A percentile compares a stretch with the other conserved stretches of the same genome.
phyloP scores from a whole-genome alignment of 805 yeast species.

The Wickerhamomyces strasburgensis region DNA sequence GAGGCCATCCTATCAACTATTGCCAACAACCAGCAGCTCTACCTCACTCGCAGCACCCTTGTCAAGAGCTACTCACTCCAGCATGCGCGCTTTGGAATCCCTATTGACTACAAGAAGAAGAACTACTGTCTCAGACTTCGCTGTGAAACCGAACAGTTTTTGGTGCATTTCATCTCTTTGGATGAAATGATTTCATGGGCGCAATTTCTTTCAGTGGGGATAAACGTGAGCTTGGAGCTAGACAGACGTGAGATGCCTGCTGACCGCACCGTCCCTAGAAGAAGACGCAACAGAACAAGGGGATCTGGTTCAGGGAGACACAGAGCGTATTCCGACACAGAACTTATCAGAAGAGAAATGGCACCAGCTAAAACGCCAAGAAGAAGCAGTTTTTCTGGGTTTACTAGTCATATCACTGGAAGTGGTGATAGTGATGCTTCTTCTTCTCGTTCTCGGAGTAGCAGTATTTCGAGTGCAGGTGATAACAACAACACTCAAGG shows the following conservation, averaged over 20 bases:
- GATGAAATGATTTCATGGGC: constrained; percentile 78
- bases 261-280: constrained; percentile 76
- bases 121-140: constrained; percentile 68
- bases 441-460: no score
- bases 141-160: constrained; percentile 76
- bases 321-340: constrained; percentile 25
- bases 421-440: no score
- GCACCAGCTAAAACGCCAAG: constrained; percentile 19
- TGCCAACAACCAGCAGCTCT: constrained; percentile 10
- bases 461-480: background rate
- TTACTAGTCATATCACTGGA: no score
- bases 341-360: constrained; percentile 22
- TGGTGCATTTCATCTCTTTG: constrained; percentile 57
- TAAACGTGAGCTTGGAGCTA: constrained; percentile 74
- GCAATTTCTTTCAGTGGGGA: constrained; percentile 63
- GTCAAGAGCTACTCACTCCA: constrained; percentile 75
- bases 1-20: constrained; percentile 20
- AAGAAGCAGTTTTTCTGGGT: constrained; percentile 20
- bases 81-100: constrained; percentile 78
- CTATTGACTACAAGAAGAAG: constrained; percentile 74
- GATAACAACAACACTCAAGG: background rate
- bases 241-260: constrained; percentile 66
- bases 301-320: constrained; percentile 21
- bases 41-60: constrained; percentile 27
- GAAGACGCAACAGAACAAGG: constrained; percentile 46